Evolutionary conservation across 768 basidiomycete species (phyloP).

Genomic region (Leccinum truebloodii): DNA sequence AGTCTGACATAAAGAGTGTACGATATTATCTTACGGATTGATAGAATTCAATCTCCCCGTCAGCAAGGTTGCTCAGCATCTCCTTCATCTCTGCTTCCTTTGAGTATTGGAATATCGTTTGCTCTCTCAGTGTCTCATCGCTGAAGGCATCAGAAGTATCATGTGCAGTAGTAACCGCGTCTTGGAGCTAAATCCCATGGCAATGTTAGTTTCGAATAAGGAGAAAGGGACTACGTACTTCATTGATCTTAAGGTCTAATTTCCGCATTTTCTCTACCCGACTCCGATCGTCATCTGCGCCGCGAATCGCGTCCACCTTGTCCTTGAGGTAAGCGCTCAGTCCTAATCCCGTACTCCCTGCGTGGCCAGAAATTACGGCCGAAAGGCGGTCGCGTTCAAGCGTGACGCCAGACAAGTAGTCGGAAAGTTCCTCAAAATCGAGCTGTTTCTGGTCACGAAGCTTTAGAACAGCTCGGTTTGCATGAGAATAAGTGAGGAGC

Average conservation of each 20-base stretch:
- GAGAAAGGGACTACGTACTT: slow-evolving; percentile 49
- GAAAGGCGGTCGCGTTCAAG: slow-evolving; percentile 91
- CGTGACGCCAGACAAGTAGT: slow-evolving; percentile 91
- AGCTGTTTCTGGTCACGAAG: slow-evolving; percentile 98
- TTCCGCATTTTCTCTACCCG: slow-evolving; percentile 93
- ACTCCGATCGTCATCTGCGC: slow-evolving; percentile 90
- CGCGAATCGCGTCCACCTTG: slow-evolving; percentile 86
- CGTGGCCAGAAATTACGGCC: slow-evolving; percentile 86
- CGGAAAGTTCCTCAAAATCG: slow-evolving; percentile 96
- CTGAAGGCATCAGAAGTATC: slow-evolving; percentile 97
- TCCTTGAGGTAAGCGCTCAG: slow-evolving; percentile 90
- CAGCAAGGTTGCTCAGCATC: slow-evolving; percentile 83
- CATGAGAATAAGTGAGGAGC: slow-evolving; percentile 88
- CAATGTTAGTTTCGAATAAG: not conserved
- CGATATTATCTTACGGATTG: slow-evolving; percentile 60
- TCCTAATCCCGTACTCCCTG: slow-evolving; percentile 81
- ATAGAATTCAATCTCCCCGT: slow-evolving; percentile 95
- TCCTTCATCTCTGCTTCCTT: slow-evolving; percentile 98
- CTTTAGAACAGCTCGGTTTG: slow-evolving; percentile 92
- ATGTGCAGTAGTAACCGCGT: slow-evolving; percentile 92
- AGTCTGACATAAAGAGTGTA: slow-evolving; percentile 5
- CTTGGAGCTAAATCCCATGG: slow-evolving; percentile 69
- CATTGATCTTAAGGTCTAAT: slow-evolving; percentile 92
- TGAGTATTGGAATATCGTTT: slow-evolving; percentile 83
- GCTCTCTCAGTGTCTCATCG: slow-evolving; percentile 91